Conservation (phyloP, 768 basidiomycete species). For the Podaxis sp. region DNA sequence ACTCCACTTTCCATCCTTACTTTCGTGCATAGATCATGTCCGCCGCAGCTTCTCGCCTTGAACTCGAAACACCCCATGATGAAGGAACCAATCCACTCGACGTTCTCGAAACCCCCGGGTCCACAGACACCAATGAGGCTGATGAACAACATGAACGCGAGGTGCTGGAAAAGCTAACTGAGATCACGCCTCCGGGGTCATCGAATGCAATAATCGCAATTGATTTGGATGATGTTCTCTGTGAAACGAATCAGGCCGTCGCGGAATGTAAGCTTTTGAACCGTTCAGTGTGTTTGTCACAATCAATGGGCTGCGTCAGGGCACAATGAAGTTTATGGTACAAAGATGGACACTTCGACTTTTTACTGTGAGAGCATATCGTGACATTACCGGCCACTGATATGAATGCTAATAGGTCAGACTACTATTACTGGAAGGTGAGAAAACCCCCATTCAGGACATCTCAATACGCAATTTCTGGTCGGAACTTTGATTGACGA, state of each 20-base stretch:
- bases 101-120: background rate
- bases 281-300: background rate
- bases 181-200: slow-evolving; percentile 17
- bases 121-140: background rate
- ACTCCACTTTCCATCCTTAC: background rate
- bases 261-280: slow-evolving; percentile 44
- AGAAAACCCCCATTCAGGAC: background rate
- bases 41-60: slow-evolving; percentile 22
- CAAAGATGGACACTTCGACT: slow-evolving; percentile 47
- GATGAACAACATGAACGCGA: slow-evolving; percentile 10
- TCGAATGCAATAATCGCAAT: slow-evolving; percentile 47
- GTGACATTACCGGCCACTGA: background rate
- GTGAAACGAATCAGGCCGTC: slow-evolving; percentile 54
- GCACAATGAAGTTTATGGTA: slow-evolving; percentile 61
- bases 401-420: slow-evolving; percentile 23
- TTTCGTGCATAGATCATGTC: slow-evolving; percentile 20
- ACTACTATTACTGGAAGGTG: slow-evolving; percentile 79
- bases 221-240: slow-evolving; percentile 67
- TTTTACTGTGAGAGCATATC: slow-evolving; percentile 51
- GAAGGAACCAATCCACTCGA: background rate
- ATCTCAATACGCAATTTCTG: background rate
- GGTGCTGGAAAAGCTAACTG: slow-evolving; percentile 13
- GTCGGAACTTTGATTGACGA: background rate
- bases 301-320: slow-evolving; percentile 30
- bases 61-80: slow-evolving; percentile 11